Base-by-base conservation (phyloP, 208 protist genomes). In the Acanthamoeba lenticulata region DNA sequence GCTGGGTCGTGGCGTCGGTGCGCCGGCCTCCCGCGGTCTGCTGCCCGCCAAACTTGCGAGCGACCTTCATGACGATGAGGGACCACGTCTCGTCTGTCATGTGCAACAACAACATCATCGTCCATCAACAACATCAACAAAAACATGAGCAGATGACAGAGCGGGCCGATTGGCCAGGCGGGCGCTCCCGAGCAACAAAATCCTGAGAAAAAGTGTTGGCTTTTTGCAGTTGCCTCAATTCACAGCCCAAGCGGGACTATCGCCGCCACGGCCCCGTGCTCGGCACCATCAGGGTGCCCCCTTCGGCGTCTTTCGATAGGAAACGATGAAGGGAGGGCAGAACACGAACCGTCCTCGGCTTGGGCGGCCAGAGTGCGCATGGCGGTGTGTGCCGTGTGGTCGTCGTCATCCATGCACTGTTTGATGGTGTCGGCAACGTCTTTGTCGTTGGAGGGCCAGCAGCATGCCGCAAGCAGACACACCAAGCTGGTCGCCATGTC, bases 321-420 rank as follows among this genome's bases (percentile, higher is more conserved):
- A n/a, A n/a, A n/a, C n/a, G n/a, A n/a, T n/a, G n/a, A n/a, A n/a
- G n/a, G n/a, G n/a, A n/a, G n/a, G 47, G 47, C 21, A 49, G 45
- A 15, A 5, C 9, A 15, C 1, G 65, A 34, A 90, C 83, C 83
- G 47, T 90, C 83, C 34, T 90, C 83, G 32, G 83, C 83, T 40
- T 90, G 83, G 3, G 83, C 83, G 36, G 83, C 83, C 47, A 90
- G 83, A 21, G 83, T 90, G 34, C 83, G 47, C 83, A 90, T 90
- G 83, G 83, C 83, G 83, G 52, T 47, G 34, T 90, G 83, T 21
- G 83, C 83, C 47, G 83, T 90, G 34, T 90, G 32, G 52, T 90
- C 83, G 47, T 90, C 83, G 83, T 90, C 83, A 40, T n/a, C 83
- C 83, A 90, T 90, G 57, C 83, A 90, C 42, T 49, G 57, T 29